Evolutionary conservation across 495 filamentous ascomycete genomes (phyloP), one percentile per base, ranked within the genome.

Genomic region (Annulohypoxylon moriforme): DNA sequence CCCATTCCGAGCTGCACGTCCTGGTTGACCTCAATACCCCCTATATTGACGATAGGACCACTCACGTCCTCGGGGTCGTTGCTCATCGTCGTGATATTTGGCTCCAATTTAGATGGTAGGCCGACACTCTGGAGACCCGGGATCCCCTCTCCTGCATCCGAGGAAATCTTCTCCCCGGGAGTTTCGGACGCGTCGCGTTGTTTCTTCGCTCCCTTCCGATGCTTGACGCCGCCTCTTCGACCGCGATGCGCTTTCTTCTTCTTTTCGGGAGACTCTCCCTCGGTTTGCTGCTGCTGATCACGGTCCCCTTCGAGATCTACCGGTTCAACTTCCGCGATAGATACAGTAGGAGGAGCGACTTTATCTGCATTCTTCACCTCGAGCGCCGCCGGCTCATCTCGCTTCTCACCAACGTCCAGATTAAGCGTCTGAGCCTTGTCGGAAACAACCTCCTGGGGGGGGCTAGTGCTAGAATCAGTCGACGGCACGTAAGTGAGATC

Each of bases 221-320:
- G 91, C 63, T 89, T 89, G 49, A 87, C 86, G 11, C 95, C 94
- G 40, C 94, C 96, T 49, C 96, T 88, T 38, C 89, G 88, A 13
- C 96, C 96, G 68, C 96, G 88, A 52, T 91, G 91, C 1, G 85
- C 85, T 76, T 94, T 96, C 81, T 94, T 96, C 82, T 94, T 94
- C 31, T 90, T 74, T 56, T 82, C 78, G 14, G 70, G 71, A 24
- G 68, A 69, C 25, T 77, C 75, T 31, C 59, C 62, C 49, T 77
- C 75, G 0, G 60, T 67, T n/a, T 71, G 47, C 40, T 71, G 47
- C 40, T 76, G 80, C 6, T 78, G 69, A 49, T 84, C 79, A 5
- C 82, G 80, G 0, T 74, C 71, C 0, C 72, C 71, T 20, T 81
- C 67, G 18, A 78, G 78, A 1, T 80, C 82, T 9, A 75, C 79